Evolutionary conservation across 1,139 yeast genomes (phyloP).

Genomic region (Candida labiduridarum): DNA sequence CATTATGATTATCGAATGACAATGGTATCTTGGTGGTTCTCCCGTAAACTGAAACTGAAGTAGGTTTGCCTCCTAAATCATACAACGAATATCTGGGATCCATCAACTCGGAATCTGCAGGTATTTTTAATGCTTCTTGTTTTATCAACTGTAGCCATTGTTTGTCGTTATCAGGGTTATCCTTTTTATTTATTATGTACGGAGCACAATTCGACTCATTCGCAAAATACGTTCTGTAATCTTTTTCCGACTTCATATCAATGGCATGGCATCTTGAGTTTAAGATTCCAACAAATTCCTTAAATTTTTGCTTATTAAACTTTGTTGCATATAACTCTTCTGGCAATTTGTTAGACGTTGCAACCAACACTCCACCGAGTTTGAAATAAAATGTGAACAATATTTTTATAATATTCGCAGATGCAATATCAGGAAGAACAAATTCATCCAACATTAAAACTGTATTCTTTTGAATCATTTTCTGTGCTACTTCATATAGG

Average conservation of each 20-base stretch:
- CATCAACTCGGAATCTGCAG: slow-evolving; percentile 15
- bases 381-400: slow-evolving; percentile 70
- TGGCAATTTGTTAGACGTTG: slow-evolving; percentile 72
- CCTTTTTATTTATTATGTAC: slow-evolving; percentile 33
- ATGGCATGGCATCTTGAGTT: slow-evolving; percentile 63
- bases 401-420: slow-evolving; percentile 67
- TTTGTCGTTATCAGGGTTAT: slow-evolving; percentile 24
- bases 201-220: slow-evolving; percentile 23
- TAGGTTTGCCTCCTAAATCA: slow-evolving; percentile 26
- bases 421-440: slow-evolving; percentile 72
- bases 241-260: slow-evolving; percentile 62
- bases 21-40: slow-evolving; percentile 51
- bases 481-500: slow-evolving; percentile 67
- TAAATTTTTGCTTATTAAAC: slow-evolving; percentile 60
- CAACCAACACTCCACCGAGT: slow-evolving; percentile 72
- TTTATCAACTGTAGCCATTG: slow-evolving; percentile 41
- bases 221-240: slow-evolving; percentile 53
- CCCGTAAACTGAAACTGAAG: slow-evolving; percentile 55
- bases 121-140: slow-evolving; percentile 20
- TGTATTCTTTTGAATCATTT: slow-evolving; percentile 60
- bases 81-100: slow-evolving; percentile 19
- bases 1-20: slow-evolving; percentile 34
- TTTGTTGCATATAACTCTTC: slow-evolving; percentile 69
- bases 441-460: slow-evolving; percentile 70
- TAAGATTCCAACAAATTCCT: slow-evolving; percentile 56